Evolutionary conservation across 495 filamentous ascomycete genomes (phyloP).

Genomic region (Amphirosellinia nigrospora): DNA sequence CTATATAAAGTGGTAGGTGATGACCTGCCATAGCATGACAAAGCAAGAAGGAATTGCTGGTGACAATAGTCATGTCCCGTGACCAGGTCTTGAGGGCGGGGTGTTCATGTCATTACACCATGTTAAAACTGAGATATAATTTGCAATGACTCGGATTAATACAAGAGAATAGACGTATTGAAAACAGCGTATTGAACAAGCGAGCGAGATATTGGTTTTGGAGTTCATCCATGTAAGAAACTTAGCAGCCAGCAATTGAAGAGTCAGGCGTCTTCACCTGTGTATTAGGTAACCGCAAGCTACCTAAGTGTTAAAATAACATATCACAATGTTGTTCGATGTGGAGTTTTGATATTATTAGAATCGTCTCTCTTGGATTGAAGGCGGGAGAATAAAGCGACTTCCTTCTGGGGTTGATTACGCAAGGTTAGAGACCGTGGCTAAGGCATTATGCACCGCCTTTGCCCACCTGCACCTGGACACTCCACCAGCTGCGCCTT

Average conservation of each 20-base stretch:
- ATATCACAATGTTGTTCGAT: neutral
- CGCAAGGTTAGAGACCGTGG: neutral
- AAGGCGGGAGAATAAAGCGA: neutral
- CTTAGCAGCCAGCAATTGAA: no score
- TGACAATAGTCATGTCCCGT: slow-evolving; percentile 1
- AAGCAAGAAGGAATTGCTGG: neutral
- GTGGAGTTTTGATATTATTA: neutral
- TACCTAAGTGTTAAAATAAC: neutral
- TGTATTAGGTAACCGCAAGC: neutral
- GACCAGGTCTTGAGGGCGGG: neutral
- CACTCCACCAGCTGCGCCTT: slow-evolving; percentile 16
- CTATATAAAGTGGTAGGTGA: neutral
- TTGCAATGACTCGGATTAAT: neutral
- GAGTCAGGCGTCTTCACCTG: no score
- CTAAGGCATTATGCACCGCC: neutral
- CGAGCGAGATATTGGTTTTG: no score
- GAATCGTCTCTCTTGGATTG: neutral
- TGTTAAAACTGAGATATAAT: neutral
- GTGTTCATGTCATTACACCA: neutral
- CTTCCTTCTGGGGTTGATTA: neutral
- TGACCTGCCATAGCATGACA: neutral
- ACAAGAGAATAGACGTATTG: no score
- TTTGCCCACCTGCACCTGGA: neutral
- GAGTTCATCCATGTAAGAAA: no score
- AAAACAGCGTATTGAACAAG: no score